Conservation (phyloP, 192 early-diverging fungal genomes). For the Mortierella alpina region DNA sequence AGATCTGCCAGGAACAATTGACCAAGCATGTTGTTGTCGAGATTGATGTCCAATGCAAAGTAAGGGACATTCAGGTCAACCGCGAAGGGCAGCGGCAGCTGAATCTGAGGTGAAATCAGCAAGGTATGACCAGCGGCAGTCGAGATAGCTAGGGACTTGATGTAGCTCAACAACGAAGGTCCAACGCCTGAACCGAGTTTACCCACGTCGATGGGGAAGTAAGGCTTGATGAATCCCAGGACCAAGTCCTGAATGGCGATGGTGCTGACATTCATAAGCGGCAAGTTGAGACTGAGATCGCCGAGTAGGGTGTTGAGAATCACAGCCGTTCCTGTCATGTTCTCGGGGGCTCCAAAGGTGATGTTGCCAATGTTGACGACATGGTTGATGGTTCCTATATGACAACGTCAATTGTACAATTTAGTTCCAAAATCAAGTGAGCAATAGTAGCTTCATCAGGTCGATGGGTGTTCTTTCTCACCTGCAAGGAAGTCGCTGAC, state of each 20-base stretch:
- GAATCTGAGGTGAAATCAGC: constrained; percentile 39
- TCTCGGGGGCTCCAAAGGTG: constrained; percentile 32
- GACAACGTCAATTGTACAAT: not conserved
- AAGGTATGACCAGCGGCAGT: constrained; percentile 48
- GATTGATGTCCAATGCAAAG: constrained; percentile 43
- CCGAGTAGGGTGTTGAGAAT: constrained; percentile 36
- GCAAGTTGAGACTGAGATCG: constrained; percentile 38
- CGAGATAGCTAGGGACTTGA: constrained; percentile 39
- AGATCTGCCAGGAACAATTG: constrained; percentile 38
- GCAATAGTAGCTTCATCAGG: not conserved
- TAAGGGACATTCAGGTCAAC: constrained; percentile 49
- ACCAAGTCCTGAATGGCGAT: constrained; percentile 30
- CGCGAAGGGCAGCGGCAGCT: constrained; percentile 37
- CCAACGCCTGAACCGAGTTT: constrained; percentile 18
- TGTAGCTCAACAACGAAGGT: constrained; percentile 26
- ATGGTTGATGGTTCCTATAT: constrained; percentile 36
- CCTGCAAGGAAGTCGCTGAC: constrained; percentile 43
- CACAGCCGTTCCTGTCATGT: constrained; percentile 11
- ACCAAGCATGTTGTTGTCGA: constrained; percentile 32
- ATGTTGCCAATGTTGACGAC: constrained; percentile 50
- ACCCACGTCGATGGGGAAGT: constrained; percentile 42
- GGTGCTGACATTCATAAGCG: constrained; percentile 47
- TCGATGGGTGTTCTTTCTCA: not conserved
- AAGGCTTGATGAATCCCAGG: constrained; percentile 21
- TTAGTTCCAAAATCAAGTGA: not conserved